Conservation (phyloP, 306 rosid genomes). For the Quercus agrifolia region DNA sequence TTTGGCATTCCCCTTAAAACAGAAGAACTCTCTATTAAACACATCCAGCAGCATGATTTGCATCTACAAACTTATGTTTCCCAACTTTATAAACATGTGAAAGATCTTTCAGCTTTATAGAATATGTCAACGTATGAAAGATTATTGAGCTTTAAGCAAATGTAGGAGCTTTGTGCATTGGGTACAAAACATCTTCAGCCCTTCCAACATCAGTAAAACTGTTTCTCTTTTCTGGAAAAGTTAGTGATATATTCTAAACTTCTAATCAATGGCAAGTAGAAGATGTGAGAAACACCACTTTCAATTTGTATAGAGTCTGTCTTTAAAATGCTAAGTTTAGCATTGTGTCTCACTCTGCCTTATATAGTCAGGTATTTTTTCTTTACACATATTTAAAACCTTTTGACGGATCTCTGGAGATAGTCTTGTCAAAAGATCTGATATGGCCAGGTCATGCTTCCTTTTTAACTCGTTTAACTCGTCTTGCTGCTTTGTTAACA, state of each 20-base stretch:
- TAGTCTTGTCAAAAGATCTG: constrained; percentile 48
- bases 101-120: constrained; percentile 3
- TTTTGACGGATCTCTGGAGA: constrained; percentile 42
- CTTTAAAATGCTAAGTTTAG: constrained; percentile 5
- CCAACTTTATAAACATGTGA: constrained; percentile 13
- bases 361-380: constrained; percentile 26
- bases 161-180: too few species aligned
- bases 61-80: constrained; percentile 11
- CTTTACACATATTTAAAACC: constrained; percentile 48
- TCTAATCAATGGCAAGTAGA: neutral
- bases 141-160: constrained; percentile 10
- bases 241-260: neutral
- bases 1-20: neutral
- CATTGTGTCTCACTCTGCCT: constrained; percentile 15
- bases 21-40: neutral
- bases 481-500: constrained; percentile 46
- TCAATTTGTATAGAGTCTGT: neutral
- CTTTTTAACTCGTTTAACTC: constrained; percentile 64
- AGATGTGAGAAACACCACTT: neutral
- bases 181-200: constrained; percentile 7
- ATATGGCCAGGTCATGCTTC: constrained; percentile 58
- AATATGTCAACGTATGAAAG: neutral
- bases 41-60: constrained; percentile 17
- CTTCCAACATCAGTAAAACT: neutral
- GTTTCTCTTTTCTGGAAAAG: constrained; percentile 1